These are phyloP conservation scores for Cryptococcus sp. DNA, from an alignment of 1,284 basidiomycete genomes.

Conservation along the genomic window DNA sequence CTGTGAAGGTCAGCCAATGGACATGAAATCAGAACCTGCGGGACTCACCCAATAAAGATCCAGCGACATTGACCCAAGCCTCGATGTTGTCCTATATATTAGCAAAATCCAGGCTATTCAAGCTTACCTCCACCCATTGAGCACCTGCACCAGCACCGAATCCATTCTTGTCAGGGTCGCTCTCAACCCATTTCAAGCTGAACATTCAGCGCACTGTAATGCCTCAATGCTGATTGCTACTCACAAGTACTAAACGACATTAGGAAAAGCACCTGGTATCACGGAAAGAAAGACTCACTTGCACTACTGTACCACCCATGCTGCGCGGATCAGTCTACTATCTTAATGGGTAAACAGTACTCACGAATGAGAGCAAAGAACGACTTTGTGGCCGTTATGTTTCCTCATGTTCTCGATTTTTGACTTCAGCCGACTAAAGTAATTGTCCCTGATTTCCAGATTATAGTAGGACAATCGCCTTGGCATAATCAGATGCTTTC, in stretches of 20 bases:
- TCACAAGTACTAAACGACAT: constrained; percentile 36
- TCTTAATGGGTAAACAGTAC: constrained; percentile 13
- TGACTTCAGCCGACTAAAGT: constrained; percentile 80
- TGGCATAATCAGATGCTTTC: not conserved
- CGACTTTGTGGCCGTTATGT: constrained; percentile 73
- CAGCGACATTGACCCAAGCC: constrained; percentile 75
- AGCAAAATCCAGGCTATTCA: too few relatives aligned
- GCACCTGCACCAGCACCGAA: constrained; percentile 77
- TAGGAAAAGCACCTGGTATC: constrained; percentile 1
- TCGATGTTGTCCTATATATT: constrained; percentile 65
- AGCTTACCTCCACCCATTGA: constrained; percentile 79
- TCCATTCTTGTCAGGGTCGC: constrained; percentile 52
- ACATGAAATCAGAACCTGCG: not conserved
- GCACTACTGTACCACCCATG: constrained; percentile 70
- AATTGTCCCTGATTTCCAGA: constrained; percentile 82
- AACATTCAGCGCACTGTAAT: not conserved
- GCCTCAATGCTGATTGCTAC: constrained; percentile 18
- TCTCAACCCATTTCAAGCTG: constrained; percentile 94
- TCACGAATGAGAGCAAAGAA: constrained; percentile 71
- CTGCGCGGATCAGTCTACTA: constrained; percentile 13
- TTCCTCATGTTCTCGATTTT: constrained; percentile 77
- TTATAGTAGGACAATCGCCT: constrained; percentile 82
- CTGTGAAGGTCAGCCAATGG: constrained; percentile 10
- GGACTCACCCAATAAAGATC: constrained; percentile 63
- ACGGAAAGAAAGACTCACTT: constrained; percentile 24